Percentiles rank a stretch among this genome's conserved stretches.
Evolutionary conservation across 805 yeast genomes (phyloP).

Genomic region (Metahyphopichia silvanorum): DNA sequence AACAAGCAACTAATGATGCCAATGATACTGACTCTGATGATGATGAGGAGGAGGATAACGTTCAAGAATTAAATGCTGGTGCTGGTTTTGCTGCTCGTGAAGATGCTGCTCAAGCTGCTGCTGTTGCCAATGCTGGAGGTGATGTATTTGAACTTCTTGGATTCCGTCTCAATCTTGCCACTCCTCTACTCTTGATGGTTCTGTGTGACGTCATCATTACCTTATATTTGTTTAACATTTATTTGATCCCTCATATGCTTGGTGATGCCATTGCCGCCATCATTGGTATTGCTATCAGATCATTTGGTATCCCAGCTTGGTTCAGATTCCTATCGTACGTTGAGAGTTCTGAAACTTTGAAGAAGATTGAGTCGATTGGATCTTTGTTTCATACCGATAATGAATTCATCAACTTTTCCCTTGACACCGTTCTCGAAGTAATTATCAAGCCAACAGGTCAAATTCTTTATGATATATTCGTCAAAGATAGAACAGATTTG

Average conservation of each 20-base stretch:
- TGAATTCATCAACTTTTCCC: conserved; percentile 9
- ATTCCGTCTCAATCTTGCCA: conserved; percentile 26
- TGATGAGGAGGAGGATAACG: conserved; percentile 12
- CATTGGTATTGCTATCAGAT: conserved; percentile 10
- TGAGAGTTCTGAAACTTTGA: not conserved
- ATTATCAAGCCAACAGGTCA: conserved; percentile 15
- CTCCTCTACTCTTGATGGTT: conserved; percentile 33
- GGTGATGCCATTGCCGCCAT: conserved; percentile 28
- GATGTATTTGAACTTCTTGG: conserved; percentile 36
- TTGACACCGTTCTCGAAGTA: conserved; percentile 9
- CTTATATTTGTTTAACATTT: conserved; percentile 38
- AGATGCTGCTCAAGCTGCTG: conserved; percentile 6
- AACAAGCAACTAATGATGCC: too few relatives aligned
- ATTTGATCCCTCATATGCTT: conserved; percentile 45
- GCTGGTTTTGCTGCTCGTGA: conserved; percentile 4
- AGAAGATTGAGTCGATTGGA: not conserved
- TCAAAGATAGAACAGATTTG: conserved; percentile 6
- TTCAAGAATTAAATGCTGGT: conserved; percentile 7
- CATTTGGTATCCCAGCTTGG: conserved; percentile 5
- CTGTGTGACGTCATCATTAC: conserved; percentile 29
- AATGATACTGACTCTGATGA: conserved; percentile 9
- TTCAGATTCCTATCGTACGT: conserved; percentile 6
- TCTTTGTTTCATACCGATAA: conserved; percentile 7
- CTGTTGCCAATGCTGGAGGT: conserved; percentile 11
- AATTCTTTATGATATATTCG: conserved; percentile 15